A percentile compares a stretch with the other conserved stretches of the same genome.
These are phyloP conservation scores for Arachis hypogaea DNA, from an alignment of 306 rosid genomes.

Conservation along the genomic window DNA sequence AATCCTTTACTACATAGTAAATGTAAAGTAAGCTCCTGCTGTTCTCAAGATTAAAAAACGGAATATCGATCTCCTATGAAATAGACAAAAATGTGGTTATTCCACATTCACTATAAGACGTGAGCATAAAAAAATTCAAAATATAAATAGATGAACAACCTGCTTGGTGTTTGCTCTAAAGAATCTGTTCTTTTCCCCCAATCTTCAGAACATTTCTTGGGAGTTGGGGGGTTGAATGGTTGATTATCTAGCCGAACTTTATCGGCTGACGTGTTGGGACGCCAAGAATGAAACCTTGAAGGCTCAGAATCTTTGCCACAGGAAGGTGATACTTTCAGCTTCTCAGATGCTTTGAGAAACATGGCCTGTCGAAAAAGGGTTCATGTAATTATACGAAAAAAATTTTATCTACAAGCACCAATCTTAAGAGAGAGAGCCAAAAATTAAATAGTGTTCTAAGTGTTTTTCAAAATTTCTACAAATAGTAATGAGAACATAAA, in stretches of 20 bases:
- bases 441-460: conserved; percentile 6
- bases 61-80: conserved; percentile 18
- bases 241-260: conserved; percentile 49
- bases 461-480: not conserved
- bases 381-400: conserved; percentile 4
- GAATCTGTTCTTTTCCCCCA: conserved; percentile 46
- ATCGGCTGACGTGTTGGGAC: conserved; percentile 54
- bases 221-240: conserved; percentile 54
- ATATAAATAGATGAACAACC: conserved; percentile 52
- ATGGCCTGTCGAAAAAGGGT: conserved; percentile 64
- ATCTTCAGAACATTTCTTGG: conserved; percentile 48
- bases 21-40: conserved; percentile 8
- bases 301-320: conserved; percentile 46
- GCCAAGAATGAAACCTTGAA: conserved; percentile 56
- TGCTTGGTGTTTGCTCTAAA: conserved; percentile 66
- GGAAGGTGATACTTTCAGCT: conserved; percentile 52
- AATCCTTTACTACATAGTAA: not conserved
- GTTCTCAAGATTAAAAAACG: conserved; percentile 19
- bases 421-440: not conserved
- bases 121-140: conserved; percentile 17
- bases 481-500: not conserved
- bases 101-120: conserved; percentile 15
- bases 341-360: conserved; percentile 65
- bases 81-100: conserved; percentile 20
- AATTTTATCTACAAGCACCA: conserved; percentile 19